Conservation (phyloP, 2,329 filamentous ascomycete genomes). For the Macrophomina phaseolina region DNA sequence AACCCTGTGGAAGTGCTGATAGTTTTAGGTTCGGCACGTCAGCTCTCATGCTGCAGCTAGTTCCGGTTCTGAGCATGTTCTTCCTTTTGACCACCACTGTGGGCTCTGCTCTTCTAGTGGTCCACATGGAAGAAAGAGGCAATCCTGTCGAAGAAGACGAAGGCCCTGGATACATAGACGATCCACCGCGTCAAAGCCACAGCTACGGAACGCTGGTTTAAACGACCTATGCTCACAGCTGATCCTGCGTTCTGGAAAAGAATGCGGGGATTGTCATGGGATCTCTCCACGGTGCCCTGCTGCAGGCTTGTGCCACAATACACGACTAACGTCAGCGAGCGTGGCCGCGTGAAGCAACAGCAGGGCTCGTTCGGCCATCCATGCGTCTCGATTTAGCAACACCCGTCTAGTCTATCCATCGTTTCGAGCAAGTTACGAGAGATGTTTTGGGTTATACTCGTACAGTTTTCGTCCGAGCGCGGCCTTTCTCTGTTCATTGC, state of each 20-base stretch:
- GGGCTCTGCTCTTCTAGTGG: constrained; percentile 86
- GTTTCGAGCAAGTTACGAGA: background rate
- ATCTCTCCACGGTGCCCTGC: too few species aligned
- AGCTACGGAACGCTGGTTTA: constrained; percentile 17
- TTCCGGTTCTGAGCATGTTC: constrained; percentile 90
- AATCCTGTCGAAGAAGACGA: constrained; percentile 19
- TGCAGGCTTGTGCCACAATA: too few species aligned
- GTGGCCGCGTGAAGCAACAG: too few species aligned
- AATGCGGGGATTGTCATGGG: too few species aligned
- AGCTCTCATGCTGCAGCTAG: constrained; percentile 82
- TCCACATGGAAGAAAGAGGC: constrained; percentile 70
- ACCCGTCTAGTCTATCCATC: background rate
- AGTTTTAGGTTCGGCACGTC: constrained; percentile 75
- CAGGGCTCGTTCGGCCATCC: too few species aligned
- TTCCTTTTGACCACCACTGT: constrained; percentile 87
- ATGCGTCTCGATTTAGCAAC: background rate
- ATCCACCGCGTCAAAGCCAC: constrained; percentile 14
- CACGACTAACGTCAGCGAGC: background rate
- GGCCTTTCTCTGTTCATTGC: background rate
- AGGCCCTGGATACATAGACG: constrained; percentile 8
- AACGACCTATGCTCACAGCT: background rate
- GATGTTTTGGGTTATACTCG: background rate
- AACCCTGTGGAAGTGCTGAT: background rate
- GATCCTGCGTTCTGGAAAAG: too few species aligned
- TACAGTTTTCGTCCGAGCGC: background rate